Conservation (phyloP, 1,139 yeast genomes). For the Candida tunisiensis region DNA sequence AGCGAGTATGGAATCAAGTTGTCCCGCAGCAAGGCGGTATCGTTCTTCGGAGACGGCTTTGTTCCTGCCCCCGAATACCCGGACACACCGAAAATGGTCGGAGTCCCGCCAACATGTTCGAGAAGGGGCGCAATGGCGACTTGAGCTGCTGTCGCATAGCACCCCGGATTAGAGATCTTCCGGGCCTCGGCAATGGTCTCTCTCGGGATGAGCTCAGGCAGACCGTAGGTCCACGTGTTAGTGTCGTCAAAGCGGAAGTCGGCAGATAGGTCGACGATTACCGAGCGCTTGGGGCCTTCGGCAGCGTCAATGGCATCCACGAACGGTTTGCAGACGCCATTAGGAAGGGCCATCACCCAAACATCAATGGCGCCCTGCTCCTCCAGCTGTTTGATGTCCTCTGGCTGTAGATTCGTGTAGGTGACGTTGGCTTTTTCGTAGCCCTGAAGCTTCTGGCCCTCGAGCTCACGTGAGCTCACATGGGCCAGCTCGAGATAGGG, state of each 20-base stretch:
- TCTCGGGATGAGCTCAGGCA: conserved; percentile 60
- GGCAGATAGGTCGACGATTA: conserved; percentile 84
- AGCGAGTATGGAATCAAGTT: conserved; percentile 89
- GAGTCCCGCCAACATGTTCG: conserved; percentile 46
- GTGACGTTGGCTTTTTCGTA: conserved; percentile 66
- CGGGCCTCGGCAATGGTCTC: conserved; percentile 49
- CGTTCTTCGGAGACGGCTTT: conserved; percentile 94
- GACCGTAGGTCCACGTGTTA: conserved; percentile 83
- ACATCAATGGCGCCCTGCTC: conserved; percentile 67
- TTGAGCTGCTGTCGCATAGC: conserved; percentile 97
- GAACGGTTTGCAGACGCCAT: conserved; percentile 94
- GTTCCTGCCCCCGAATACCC: conserved; percentile 99
- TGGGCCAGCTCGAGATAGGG: conserved; percentile 78
- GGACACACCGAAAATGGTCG: conserved; percentile 84
- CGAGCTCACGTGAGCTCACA: conserved; percentile 89
- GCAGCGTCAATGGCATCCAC: conserved; percentile 81
- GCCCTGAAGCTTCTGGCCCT: conserved; percentile 74
- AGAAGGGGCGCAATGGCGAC: conserved; percentile 73
- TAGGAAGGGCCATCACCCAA: conserved; percentile 99
- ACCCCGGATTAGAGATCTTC: conserved; percentile 92
- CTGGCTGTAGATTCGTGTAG: conserved; percentile 75
- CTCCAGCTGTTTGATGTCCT: conserved; percentile 70
- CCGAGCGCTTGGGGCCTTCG: conserved; percentile 34
- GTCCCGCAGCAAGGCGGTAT: conserved; percentile 50
- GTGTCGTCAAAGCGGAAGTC: conserved; percentile 87